These are phyloP conservation scores for Glarea lozoyensis DNA, from an alignment of 495 filamentous ascomycete genomes.

Conservation along the genomic window DNA sequence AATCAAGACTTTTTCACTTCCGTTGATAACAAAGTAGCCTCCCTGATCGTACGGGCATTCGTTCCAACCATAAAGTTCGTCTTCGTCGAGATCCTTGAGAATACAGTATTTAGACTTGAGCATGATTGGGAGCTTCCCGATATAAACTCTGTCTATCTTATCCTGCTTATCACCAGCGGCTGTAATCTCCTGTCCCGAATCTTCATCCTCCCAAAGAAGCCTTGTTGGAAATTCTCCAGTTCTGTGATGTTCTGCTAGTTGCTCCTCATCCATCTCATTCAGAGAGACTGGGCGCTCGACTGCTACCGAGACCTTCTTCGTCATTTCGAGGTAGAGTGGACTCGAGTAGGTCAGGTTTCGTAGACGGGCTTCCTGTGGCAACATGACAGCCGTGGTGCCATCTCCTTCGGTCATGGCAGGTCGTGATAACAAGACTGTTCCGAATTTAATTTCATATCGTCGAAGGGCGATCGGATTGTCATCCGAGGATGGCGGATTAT, in stretches of 20 bases:
- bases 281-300: slow-evolving; percentile 60
- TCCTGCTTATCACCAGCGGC: slow-evolving; percentile 33
- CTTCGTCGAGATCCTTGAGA: slow-evolving; percentile 68
- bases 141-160: slow-evolving; percentile 31
- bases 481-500: slow-evolving; percentile 58
- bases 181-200: slow-evolving; percentile 25
- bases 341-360: slow-evolving; percentile 93
- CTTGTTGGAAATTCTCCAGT: slow-evolving; percentile 42
- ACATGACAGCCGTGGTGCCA: slow-evolving; percentile 68
- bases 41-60: slow-evolving; percentile 98
- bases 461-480: slow-evolving; percentile 73
- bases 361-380: slow-evolving; percentile 87
- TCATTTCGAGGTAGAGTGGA: slow-evolving; percentile 79
- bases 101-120: slow-evolving; percentile 91
- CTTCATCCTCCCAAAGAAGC: slow-evolving; percentile 51
- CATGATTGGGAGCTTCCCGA: slow-evolving; percentile 96
- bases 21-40: slow-evolving; percentile 98
- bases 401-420: slow-evolving; percentile 89
- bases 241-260: slow-evolving; percentile 35
- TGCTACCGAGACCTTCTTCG: slow-evolving; percentile 69
- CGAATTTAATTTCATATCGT: slow-evolving; percentile 90
- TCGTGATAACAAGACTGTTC: slow-evolving; percentile 69
- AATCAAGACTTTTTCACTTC: slow-evolving; percentile 98
- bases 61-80: slow-evolving; percentile 74
- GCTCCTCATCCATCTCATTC: slow-evolving; percentile 53